Evolutionary conservation across 306 rosid genomes (phyloP).

Genomic region (Lathyrus oleraceus): DNA sequence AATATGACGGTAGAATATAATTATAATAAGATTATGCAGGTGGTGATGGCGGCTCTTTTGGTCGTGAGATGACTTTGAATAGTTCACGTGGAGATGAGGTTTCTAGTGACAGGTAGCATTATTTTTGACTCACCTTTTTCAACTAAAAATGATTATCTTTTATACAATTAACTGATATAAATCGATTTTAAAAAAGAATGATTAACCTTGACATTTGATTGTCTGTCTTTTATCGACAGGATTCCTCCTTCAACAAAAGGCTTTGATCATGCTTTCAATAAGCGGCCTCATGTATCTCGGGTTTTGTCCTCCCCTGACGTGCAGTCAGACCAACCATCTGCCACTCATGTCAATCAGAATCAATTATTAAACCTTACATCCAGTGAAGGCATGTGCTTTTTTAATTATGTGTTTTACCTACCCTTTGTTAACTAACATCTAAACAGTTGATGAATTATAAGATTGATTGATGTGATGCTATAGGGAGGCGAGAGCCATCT

Average conservation of each 20-base stretch:
- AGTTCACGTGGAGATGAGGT: constrained; percentile 53
- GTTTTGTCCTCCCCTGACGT: constrained; percentile 64
- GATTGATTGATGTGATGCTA: constrained; percentile 21
- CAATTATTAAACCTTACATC: constrained; percentile 32
- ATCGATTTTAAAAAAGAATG: neutral
- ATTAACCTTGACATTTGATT: constrained; percentile 18
- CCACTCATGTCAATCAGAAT: constrained; percentile 45
- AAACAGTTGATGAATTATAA: constrained; percentile 12
- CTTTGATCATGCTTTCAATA: constrained; percentile 51
- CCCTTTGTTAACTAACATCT: neutral
- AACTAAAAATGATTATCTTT: neutral
- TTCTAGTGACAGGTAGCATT: constrained; percentile 58
- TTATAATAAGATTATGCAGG: constrained; percentile 47
- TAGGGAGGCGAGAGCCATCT: constrained; percentile 45
- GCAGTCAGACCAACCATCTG: constrained; percentile 50
- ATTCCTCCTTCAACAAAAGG: constrained; percentile 46
- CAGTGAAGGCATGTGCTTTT: constrained; percentile 43
- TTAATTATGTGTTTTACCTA: neutral
- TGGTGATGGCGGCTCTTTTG: constrained; percentile 54
- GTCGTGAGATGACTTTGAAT: constrained; percentile 56
- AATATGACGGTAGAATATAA: constrained; percentile 28
- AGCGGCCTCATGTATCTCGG: constrained; percentile 50
- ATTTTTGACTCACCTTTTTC: neutral
- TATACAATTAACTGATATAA: neutral
- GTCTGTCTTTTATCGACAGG: constrained; percentile 45